Conservation (phyloP, 805 yeast species). For the Lachancea sp. region DNA sequence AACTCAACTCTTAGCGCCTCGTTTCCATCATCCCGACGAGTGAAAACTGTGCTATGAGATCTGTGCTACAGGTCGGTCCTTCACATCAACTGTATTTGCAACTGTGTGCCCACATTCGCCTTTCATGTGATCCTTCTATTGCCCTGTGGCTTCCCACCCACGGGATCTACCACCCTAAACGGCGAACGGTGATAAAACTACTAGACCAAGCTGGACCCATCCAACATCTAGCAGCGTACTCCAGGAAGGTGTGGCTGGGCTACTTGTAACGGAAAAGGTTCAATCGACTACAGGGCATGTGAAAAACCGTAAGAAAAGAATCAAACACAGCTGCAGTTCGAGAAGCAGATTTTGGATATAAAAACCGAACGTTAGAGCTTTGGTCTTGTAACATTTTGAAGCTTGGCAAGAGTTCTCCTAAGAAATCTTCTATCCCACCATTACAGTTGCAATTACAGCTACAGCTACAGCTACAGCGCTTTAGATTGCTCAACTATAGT, state of each 20-base stretch:
- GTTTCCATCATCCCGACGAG: no score
- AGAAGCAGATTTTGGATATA: background rate
- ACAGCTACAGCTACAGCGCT: background rate
- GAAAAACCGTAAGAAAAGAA: background rate
- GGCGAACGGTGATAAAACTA: background rate
- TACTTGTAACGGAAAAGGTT: background rate
- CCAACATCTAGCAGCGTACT: background rate
- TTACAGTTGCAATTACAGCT: no score
- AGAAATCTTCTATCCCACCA: no score
- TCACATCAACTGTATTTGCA: no score
- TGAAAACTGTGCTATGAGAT: no score
- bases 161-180: background rate
- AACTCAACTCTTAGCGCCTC: no score
- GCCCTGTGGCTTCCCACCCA: background rate
- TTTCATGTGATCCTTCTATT: conserved; percentile 12
- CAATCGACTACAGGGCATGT: background rate
- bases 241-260: background rate
- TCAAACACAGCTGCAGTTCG: background rate
- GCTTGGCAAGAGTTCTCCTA: no score
- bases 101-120: background rate
- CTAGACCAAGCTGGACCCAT: background rate
- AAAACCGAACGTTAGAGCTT: no score
- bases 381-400: no score
- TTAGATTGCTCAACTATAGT: background rate
- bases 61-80: no score